phyloP scores from a whole-genome alignment of 2,329 filamentous ascomycete species.

The Calonectria multiphialidica region DNA sequence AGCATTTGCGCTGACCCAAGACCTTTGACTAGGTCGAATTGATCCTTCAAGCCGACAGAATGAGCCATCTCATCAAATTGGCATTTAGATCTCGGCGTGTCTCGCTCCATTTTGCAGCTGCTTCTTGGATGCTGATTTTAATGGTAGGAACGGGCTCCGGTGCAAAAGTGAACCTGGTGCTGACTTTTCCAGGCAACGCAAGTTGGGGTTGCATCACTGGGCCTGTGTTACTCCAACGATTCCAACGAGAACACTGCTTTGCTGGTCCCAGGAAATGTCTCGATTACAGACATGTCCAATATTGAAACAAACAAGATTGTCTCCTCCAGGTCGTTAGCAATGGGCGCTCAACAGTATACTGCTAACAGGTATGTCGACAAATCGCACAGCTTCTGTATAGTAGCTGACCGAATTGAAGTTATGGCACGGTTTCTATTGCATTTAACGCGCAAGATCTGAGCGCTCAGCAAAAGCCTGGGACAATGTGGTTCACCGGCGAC shows the following conservation, averaged over 20 bases:
- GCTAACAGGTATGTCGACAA: constrained; percentile 52
- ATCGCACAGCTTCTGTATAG: fast-evolving
- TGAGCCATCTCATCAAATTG: constrained; percentile 34
- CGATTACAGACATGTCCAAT: constrained; percentile 51
- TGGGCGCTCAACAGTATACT: constrained; percentile 54
- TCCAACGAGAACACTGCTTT: constrained; percentile 49
- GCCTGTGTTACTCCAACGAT: constrained; percentile 57
- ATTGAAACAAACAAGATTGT: constrained; percentile 49
- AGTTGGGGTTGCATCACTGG: constrained; percentile 56
- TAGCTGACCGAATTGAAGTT: constrained; percentile 40
- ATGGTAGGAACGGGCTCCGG: not conserved
- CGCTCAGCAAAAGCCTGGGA: constrained; percentile 44
- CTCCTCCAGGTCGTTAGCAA: constrained; percentile 31
- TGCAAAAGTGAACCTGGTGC: no score
- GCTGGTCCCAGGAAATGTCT: constrained; percentile 48
- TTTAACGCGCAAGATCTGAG: constrained; percentile 36
- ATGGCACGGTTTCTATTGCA: constrained; percentile 52
- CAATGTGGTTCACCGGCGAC: constrained; percentile 46
- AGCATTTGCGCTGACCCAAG: not conserved
- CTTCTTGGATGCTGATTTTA: constrained; percentile 34
- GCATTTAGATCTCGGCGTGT: constrained; percentile 29
- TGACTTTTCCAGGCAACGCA: constrained; percentile 50
- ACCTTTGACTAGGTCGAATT: constrained; percentile 28
- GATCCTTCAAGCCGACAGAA: constrained; percentile 35
- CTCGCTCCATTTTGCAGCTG: constrained; percentile 31